These are phyloP conservation scores for Hamamelis virginiana DNA, from an alignment of 164 flowering plant species.

Conservation along the genomic window DNA sequence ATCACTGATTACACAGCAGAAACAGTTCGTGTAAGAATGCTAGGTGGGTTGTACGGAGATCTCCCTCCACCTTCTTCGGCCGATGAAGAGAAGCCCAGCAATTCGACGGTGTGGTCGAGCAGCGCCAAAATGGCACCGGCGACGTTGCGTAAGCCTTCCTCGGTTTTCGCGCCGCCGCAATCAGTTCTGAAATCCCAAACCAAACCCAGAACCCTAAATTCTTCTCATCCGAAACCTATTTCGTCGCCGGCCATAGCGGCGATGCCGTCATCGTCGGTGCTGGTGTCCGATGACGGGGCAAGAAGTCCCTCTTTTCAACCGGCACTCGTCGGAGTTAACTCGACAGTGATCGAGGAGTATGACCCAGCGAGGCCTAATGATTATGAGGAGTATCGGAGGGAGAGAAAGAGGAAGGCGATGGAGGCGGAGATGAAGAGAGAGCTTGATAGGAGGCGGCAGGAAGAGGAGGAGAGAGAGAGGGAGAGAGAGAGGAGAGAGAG, in stretches of 20 bases:
- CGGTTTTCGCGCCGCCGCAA: slow-evolving; percentile 60
- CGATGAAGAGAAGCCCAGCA: slow-evolving; percentile 48
- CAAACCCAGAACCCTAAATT: slow-evolving; percentile 36
- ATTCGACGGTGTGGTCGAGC: slow-evolving; percentile 73
- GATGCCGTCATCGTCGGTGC: slow-evolving; percentile 23
- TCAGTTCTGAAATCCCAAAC: slow-evolving; percentile 46
- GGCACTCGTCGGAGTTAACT: slow-evolving; percentile 77
- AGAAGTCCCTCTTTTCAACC: slow-evolving; percentile 33
- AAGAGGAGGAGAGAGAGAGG: slow-evolving; percentile 66
- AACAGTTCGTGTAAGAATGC: slow-evolving; percentile 34
- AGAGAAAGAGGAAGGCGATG: slow-evolving; percentile 52
- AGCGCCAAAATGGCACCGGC: slow-evolving; percentile 90
- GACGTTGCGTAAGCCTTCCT: slow-evolving; percentile 74
- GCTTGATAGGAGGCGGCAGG: slow-evolving; percentile 49
- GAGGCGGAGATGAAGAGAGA: slow-evolving; percentile 69
- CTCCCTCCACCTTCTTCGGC: slow-evolving; percentile 83
- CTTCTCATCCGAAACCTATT: slow-evolving; percentile 18
- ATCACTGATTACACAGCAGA: neutral
- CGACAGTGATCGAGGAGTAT: slow-evolving; percentile 82
- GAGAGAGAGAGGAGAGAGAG: slow-evolving; percentile 64
- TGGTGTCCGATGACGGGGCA: slow-evolving; percentile 3
- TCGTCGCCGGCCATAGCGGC: slow-evolving; percentile 5
- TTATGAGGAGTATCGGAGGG: slow-evolving; percentile 81
- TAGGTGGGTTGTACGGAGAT: slow-evolving; percentile 93
- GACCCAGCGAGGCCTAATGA: slow-evolving; percentile 96